Conservation (phyloP, 441 rosid genomes). For the Geranium incanum region DNA sequence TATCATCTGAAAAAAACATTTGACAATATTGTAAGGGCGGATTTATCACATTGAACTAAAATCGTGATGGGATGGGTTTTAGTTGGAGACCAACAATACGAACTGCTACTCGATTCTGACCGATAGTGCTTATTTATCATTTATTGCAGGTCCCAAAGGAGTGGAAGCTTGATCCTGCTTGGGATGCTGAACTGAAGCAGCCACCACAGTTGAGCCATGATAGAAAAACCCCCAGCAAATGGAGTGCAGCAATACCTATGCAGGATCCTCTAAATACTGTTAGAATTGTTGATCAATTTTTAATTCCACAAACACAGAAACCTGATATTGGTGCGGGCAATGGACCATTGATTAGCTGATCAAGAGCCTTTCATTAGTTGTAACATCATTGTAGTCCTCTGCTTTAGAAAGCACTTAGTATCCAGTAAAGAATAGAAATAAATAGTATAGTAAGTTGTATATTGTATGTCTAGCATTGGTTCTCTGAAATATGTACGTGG, state of each 20-base stretch:
- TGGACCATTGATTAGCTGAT: conserved; percentile 38
- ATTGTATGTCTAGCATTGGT: background rate
- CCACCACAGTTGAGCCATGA: conserved; percentile 52
- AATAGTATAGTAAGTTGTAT: background rate
- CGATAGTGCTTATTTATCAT: background rate
- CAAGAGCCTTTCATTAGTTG: conserved; percentile 15
- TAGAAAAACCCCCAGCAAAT: conserved; percentile 73
- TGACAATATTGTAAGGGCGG: background rate
- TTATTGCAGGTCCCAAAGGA: conserved; percentile 78
- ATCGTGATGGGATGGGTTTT: background rate
- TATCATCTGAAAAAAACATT: background rate
- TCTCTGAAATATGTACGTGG: background rate
- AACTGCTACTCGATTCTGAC: background rate
- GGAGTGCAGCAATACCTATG: conserved; percentile 54
- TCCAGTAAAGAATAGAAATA: background rate
- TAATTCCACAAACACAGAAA: conserved; percentile 40
- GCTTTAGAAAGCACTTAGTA: background rate
- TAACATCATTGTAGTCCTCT: conserved; percentile 23
- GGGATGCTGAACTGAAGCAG: conserved; percentile 73
- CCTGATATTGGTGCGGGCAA: conserved; percentile 30
- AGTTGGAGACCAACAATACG: background rate
- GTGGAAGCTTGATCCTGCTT: conserved; percentile 82
- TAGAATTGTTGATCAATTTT: conserved; percentile 70
- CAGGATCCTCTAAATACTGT: conserved; percentile 82
- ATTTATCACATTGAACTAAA: background rate